These are phyloP conservation scores for Verbascum thapsus DNA, from an alignment of 257 asterid species.

Conservation along the genomic window DNA sequence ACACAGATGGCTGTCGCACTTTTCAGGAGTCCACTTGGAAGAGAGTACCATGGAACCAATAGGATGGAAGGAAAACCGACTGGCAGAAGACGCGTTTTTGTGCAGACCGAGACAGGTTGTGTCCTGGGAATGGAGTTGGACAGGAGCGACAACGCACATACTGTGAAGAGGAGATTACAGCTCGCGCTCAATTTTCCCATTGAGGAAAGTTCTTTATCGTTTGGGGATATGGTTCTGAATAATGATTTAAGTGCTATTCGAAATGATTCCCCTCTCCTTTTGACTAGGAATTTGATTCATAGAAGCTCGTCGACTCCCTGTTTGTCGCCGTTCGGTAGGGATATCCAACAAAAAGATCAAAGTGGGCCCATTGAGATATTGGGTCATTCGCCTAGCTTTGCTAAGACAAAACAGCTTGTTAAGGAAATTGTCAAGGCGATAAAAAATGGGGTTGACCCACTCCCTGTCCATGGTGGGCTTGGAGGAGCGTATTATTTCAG, in stretches of 20 bases:
- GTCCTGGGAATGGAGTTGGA: constrained; percentile 95
- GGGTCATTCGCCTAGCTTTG: constrained; percentile 63
- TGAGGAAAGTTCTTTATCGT: constrained; percentile 84
- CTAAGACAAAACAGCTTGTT: constrained; percentile 60
- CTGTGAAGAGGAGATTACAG: constrained; percentile 91
- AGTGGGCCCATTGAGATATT: constrained; percentile 85
- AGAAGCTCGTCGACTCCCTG: constrained; percentile 98
- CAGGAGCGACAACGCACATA: constrained; percentile 82
- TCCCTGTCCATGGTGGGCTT: constrained; percentile 79
- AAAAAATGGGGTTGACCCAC: constrained; percentile 78
- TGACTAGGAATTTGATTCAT: constrained; percentile 78
- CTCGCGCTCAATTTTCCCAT: constrained; percentile 78
- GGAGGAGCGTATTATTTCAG: constrained; percentile 95
- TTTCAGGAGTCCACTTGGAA: constrained; percentile 65
- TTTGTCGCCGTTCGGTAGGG: constrained; percentile 87
- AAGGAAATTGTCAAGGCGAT: constrained; percentile 78
- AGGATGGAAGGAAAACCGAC: constrained; percentile 68
- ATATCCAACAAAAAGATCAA: constrained; percentile 77
- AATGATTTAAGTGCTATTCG: constrained; percentile 87
- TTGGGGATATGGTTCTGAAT: constrained; percentile 87
- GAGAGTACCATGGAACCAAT: constrained; percentile 59
- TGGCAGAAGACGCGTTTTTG: constrained; percentile 88
- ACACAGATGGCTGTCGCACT: constrained; percentile 94
- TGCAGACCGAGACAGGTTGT: constrained; percentile 91
- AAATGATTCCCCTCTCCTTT: constrained; percentile 78